A percentile compares a stretch with the other conserved stretches of the same genome.
Evolutionary conservation across 768 basidiomycete genomes (phyloP).

Genomic region (Suillus variegatus): DNA sequence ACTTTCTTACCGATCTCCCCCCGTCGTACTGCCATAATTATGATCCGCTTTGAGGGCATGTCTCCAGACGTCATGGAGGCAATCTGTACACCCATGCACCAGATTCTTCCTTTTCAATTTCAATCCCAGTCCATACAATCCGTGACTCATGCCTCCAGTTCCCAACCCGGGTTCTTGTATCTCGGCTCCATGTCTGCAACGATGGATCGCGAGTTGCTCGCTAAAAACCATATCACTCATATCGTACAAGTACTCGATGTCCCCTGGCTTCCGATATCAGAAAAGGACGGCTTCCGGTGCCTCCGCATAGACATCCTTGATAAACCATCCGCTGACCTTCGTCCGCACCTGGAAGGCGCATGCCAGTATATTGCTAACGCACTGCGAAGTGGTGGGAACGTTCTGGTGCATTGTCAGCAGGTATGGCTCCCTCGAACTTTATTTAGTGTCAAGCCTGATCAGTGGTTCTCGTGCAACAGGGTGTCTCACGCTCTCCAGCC

Average conservation of each 20-base stretch:
- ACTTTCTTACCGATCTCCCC: background rate
- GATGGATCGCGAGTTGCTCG: constrained; percentile 55
- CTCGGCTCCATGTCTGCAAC: constrained; percentile 67
- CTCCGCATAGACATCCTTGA: constrained; percentile 73
- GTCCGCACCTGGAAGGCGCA: constrained; percentile 66
- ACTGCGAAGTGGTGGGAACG: constrained; percentile 59
- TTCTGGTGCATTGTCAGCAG: constrained; percentile 84
- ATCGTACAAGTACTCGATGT: constrained; percentile 69
- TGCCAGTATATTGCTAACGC: constrained; percentile 67
- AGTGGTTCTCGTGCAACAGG: constrained; percentile 39
- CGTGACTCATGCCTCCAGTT: constrained; percentile 14
- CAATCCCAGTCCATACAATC: constrained; percentile 20
- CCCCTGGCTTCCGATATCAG: constrained; percentile 56
- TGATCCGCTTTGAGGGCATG: constrained; percentile 80
- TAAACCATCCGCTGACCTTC: constrained; percentile 58
- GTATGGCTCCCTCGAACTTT: constrained; percentile 37
- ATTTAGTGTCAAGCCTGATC: background rate
- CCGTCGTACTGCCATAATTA: constrained; percentile 25
- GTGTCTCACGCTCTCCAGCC: constrained; percentile 74
- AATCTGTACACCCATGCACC: constrained; percentile 86
- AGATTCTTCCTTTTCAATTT: constrained; percentile 51
- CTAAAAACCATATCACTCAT: constrained; percentile 51
- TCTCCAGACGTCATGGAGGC: constrained; percentile 78
- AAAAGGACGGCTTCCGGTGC: constrained; percentile 49
- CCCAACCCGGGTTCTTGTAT: constrained; percentile 56